Base-by-base conservation (phyloP, 176 grass and related monocot genomes). In the Lolium perenne region DNA sequence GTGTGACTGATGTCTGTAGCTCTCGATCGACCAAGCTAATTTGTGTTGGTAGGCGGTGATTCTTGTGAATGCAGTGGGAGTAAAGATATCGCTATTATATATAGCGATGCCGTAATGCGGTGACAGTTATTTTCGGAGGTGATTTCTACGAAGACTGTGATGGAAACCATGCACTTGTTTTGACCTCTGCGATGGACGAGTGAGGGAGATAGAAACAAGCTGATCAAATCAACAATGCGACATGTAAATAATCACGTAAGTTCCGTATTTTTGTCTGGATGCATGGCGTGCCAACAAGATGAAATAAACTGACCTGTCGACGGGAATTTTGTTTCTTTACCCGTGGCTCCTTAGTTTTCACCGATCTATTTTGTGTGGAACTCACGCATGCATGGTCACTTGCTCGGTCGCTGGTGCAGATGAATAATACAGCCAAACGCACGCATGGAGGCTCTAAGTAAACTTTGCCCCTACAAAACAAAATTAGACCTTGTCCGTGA, bases 81-180 rank as follows among this genome's bases (percentile, higher is more conserved):
- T 61, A 23, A n/a, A 23, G 9, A 61, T 61, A 9, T 22, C 58
- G 22, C 58, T 10, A 23, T 3, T 45, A 47, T 69, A 69, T 72
- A 72, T 45, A 22, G 41, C 21, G 41, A 72, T 47, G 2, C 58
- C 17, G 18, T 59, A 21, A 59, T 58, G 56, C 68, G 41, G 69
- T 72, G 69, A 22, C 10, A 72, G 69, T 72, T 23, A 1, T 61
- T 61, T 59, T 47, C 2, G 62, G 62, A 47, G 69, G 69, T 47
- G 69, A 48, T 3, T 45, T 7, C 41, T 7, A 47, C 43, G 12
- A 72, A 72, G 69, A 13, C 12, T 66, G 68, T 41, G 87, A 89
- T 67, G 77, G 60, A 85, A 81, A 85, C 87, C 40, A 85, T 81
- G 87, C 76, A 21, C 2, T 18, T 74, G 23, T 10, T 80, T 89